Evolutionary conservation across 805 yeast genomes (phyloP), one percentile per base, ranked within the genome.

Genomic region (Metschnikowia kofuensis): DNA sequence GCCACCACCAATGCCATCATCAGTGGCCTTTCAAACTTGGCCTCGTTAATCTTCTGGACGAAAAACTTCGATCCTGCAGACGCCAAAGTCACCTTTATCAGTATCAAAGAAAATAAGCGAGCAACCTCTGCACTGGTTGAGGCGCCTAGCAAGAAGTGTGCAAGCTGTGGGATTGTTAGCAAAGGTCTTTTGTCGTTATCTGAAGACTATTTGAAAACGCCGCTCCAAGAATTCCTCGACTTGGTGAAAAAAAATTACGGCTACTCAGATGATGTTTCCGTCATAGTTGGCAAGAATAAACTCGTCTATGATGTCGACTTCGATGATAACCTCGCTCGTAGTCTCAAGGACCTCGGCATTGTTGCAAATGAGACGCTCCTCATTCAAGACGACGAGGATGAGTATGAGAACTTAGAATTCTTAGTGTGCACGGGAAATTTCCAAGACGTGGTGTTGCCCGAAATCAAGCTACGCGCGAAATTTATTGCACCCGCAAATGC

Each of bases 1-100:
- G 98, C 99, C 6, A 94, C 99, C 1, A 92, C 97, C 4, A 94
- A 94, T 65, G 98, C 99, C 1, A 85, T 94, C 12, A 84, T 94
- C 57, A 90, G 97, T 0, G 99, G 99, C 0, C 78, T 89, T 56
- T 85, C 94, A 13, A 84, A 90, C 3, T 64, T 92, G 36, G 81
- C 85, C 35, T 86, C 96, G 0, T 68, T 90, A 41, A 79, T 63
- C 64, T 81, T 46, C 59, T 85, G 70, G 55, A 58, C 60, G 1
- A 55, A 65, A 29, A 47, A 48, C 8, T 74, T 79, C 38, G 62
- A 48, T 7, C 50, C 54, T 2, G 46, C 57, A 15, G 45, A 41
- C 29, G 60, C 72, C 2, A 61, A 69, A 9, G 60, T 72, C n/a
- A 67, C 68, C 1, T 73, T 67, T 52, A 64, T 72, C 21, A 69